Percentiles rank a stretch among this genome's conserved stretches.
Conservation (phyloP, 805 yeast species). For the Yarrowia sp. region DNA sequence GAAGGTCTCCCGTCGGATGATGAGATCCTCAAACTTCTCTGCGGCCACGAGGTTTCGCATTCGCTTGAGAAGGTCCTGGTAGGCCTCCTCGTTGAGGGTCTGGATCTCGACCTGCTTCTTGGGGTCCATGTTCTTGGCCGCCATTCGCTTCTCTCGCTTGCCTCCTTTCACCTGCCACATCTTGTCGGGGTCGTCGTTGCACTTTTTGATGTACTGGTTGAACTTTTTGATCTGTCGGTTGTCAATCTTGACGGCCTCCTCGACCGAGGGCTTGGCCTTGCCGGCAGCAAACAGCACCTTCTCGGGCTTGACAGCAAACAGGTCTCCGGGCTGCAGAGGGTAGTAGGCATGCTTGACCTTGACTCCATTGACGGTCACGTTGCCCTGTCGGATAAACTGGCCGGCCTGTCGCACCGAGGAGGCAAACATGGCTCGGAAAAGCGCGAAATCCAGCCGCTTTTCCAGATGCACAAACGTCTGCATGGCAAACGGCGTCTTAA, state of each 20-base stretch:
- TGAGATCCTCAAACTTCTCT: slow-evolving; percentile 44
- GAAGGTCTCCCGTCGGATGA: slow-evolving; percentile 13
- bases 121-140: slow-evolving; percentile 18
- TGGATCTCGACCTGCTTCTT: slow-evolving; percentile 22
- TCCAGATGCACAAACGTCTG: slow-evolving; percentile 91
- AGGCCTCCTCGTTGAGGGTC: slow-evolving; percentile 22
- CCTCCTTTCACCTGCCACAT: slow-evolving; percentile 55
- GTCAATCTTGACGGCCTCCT: slow-evolving; percentile 71
- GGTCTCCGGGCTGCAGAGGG: slow-evolving; percentile 81
- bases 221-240: slow-evolving; percentile 73
- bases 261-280: slow-evolving; percentile 76
- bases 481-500: slow-evolving; percentile 75
- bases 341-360: slow-evolving; percentile 79
- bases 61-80: slow-evolving; percentile 39
- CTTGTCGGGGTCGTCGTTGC: slow-evolving; percentile 61
- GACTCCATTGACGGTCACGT: slow-evolving; percentile 86
- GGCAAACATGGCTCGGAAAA: slow-evolving; percentile 92
- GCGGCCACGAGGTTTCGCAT: slow-evolving; percentile 35
- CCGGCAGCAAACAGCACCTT: slow-evolving; percentile 87
- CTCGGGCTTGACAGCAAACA: slow-evolving; percentile 84
- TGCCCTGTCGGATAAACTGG: slow-evolving; percentile 79
- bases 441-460: slow-evolving; percentile 85
- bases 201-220: slow-evolving; percentile 73
- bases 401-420: slow-evolving; percentile 93
- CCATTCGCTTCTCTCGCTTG: slow-evolving; percentile 38